Evolutionary conservation across 2,329 filamentous ascomycete genomes (phyloP), one percentile per base, ranked within the genome.

Genomic region (Fusarium denticulatum): DNA sequence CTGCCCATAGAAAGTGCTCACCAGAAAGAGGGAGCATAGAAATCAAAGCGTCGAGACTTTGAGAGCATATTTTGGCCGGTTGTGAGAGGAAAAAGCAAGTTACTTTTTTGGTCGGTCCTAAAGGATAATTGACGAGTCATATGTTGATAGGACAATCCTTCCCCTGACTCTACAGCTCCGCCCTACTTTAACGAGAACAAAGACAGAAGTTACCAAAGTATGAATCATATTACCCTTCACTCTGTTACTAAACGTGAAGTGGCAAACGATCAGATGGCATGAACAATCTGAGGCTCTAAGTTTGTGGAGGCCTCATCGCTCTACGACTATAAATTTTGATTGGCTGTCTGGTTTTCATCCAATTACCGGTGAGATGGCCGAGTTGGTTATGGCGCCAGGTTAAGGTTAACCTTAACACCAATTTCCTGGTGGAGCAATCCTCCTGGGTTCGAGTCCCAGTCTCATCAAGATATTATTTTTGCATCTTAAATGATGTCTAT

Each of bases 381-480:
- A 71, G 68, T 70, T 71, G 68, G 68, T 71, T 71, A 71, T 71
- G 68, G 68, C 68, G 68, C 49, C 67, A 71, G 67, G 67, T 70
- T 70, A 70, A 70, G 67, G 67, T 70, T 47, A 66, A 70, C 67
- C 67, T 66, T 70, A 61, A 66, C 67, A 70, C 49, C 49, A 60
- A 66, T 53, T 70, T 70, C 67, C 67, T 70, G 67, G 50, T 71
- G 68, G 68, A 71, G 68, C 68, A 71, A 71, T 71, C 68, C 68
- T 71, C 68, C 68, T 71, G 68, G 68, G 68, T 71, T 71, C 68
- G 67, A 71, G 68, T 71, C 68, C 68, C 68, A 71, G 68, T 71
- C 68, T 71, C 67, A 71, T 71, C 68, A 71, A 49, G 3, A 0
- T 30, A 4, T 36, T 5, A 6, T 58, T 71, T 71, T 69, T 67